Base-by-base conservation (phyloP, 2,329 filamentous ascomycete species). In the Aspergillus bombycis region DNA sequence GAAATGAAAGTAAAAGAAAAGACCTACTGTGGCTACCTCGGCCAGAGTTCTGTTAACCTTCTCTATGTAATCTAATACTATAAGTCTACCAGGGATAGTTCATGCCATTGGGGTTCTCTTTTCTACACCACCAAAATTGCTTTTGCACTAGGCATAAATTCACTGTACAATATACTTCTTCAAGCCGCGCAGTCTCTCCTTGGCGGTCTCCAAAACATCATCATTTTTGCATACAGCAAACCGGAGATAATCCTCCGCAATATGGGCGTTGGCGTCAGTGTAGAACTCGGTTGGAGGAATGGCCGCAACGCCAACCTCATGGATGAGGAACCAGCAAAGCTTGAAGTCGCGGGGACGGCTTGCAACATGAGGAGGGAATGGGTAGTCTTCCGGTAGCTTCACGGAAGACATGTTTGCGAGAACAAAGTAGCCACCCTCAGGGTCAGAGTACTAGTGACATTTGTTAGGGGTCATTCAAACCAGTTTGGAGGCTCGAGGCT, bases 271-370 rank as follows among this genome's bases (percentile, higher is more conserved):
- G 50, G 79, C 81, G 21, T 92, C 89, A 0, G 94, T 97, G 77
- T 97, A 98, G 79, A 99, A 99, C 79, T 99, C 95, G 0, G 94
- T 97, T 0, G 95, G 95, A 21, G 95, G 95, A 66, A 99, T 97
- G 10, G 94, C 94, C 3, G 95, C 95, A 32, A 99, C 93, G 11
- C 95, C 95, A 23, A 99, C 84, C 82, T 99, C 94, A 77, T 94
- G 94, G 79, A 99, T 99, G 71, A 97, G 81, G 81, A 98, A 98
- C 94, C 94, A 99, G 41, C 89, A 88, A 54, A 99, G 86, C 83
- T 96, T 92, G 81, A 98, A 99, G 77, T 99, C 95, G 34, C 95
- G 85, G 28, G 95, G 93, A 1, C 95, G 87, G 73, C 85, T 89
- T 16, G 91, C 92, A 41, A 99, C 94, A 75, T 97, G 93, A 1